These are phyloP conservation scores for Lichtheimia ramosa DNA, from an alignment of 371 early-diverging fungal genomes.

Conservation along the genomic window DNA sequence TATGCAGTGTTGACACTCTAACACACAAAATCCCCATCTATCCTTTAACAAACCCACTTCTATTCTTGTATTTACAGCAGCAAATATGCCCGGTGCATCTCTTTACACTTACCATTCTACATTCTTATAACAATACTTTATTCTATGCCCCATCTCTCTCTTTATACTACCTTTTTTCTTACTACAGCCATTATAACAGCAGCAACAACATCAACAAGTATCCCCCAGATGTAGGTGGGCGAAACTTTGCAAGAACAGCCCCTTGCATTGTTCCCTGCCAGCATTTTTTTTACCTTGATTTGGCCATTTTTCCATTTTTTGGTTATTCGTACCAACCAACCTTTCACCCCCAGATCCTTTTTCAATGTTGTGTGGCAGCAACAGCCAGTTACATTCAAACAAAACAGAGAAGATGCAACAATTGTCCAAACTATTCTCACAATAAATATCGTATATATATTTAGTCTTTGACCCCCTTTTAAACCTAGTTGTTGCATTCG, in stretches of 20 bases:
- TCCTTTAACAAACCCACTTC: not conserved
- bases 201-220: constrained; percentile 4
- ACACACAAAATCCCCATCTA: not conserved
- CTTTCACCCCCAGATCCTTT: too few species aligned
- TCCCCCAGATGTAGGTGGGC: constrained; percentile 9
- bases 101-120: too few species aligned
- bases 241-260: not conserved
- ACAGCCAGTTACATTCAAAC: not conserved
- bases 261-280: constrained; percentile 4
- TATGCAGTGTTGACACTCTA: constrained; percentile 22
- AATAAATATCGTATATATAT: too few species aligned
- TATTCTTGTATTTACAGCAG: constrained; percentile 1
- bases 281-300: constrained; percentile 8
- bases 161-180: not conserved
- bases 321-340: not conserved
- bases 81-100: constrained; percentile 19
- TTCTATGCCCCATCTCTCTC: constrained; percentile 5
- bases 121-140: too few species aligned
- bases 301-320: constrained; percentile 14
- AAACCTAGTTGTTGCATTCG: too few species aligned
- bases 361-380: too few species aligned
- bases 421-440: not conserved
- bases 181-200: constrained; percentile 8
- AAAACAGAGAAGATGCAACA: constrained; percentile 7
- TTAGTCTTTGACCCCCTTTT: too few species aligned